phyloP scores from a whole-genome alignment of 1,284 basidiomycete genomes.

The Irpex sp. region DNA sequence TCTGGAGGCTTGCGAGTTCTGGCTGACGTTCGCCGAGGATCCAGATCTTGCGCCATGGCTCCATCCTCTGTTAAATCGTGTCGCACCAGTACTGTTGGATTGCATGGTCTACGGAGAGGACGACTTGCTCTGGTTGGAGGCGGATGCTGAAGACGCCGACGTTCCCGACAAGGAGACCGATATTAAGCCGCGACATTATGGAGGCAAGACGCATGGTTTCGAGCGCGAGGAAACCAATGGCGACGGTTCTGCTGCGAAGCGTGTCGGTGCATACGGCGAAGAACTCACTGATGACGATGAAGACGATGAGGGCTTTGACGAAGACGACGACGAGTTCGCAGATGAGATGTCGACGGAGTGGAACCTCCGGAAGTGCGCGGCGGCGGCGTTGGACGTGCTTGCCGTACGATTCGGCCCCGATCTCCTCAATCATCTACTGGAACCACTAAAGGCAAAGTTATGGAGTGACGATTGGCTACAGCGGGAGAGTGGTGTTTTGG shows the following conservation, averaged over 20 bases:
- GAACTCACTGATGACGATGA: constrained; percentile 60
- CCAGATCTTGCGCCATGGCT: constrained; percentile 82
- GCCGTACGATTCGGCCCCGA: constrained; percentile 90
- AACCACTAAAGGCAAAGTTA: constrained; percentile 89
- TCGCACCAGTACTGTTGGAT: constrained; percentile 91
- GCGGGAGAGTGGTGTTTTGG: constrained; percentile 93
- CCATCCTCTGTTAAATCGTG: constrained; percentile 80
- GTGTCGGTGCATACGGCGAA: constrained; percentile 66
- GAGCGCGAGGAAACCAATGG: constrained; percentile 65
- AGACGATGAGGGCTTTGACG: constrained; percentile 76
- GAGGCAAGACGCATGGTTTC: constrained; percentile 78
- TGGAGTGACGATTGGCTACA: constrained; percentile 95
- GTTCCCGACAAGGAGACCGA: constrained; percentile 93
- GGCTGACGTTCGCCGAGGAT: constrained; percentile 99
- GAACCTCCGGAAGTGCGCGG: constrained; percentile 98
- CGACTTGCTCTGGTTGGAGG: constrained; percentile 93
- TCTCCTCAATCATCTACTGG: constrained; percentile 84
- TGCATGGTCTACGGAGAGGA: constrained; percentile 98
- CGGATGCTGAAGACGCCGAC: constrained; percentile 85
- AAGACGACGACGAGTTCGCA: constrained; percentile 88
- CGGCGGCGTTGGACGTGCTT: constrained; percentile 95
- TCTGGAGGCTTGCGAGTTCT: constrained; percentile 98
- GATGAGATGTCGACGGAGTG: constrained; percentile 98
- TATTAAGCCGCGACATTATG: constrained; percentile 95
- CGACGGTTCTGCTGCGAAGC: constrained; percentile 40